Base-by-base conservation (phyloP, 768 basidiomycete genomes). In the Mycena latifolia region DNA sequence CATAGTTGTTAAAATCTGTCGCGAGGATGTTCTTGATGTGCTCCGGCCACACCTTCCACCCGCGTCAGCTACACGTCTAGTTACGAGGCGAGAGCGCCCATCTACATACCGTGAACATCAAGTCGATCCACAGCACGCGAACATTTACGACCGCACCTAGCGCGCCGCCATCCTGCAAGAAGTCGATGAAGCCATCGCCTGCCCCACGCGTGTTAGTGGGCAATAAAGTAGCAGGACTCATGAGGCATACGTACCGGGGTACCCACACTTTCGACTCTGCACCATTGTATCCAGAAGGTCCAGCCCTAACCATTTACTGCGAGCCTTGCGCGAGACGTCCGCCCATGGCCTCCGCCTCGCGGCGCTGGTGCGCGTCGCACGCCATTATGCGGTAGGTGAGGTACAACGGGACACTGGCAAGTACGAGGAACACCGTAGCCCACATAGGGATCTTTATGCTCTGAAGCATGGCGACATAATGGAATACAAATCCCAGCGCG, bases 1-100 rank as follows among this genome's bases (percentile, higher is more conserved):
- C 73, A 37, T 66, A 78, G 55, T 72, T 76, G 28, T 65, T 63
- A 53, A 77, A 76, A 50, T 77, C 73, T 0, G 73, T 74, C 52
- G 35, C 43, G 22, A 79, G 66, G 10, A 79, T 73, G 1, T 59
- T 41, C 66, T 78, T 74, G 48, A 74, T 66, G 48, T 74, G 67
- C 22, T 76, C 71, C 0, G 74, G 75, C 39, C 65, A 74, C 2
- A 48, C 45, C 51, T 65, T 6, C 20, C 29, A 0, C 27, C 5
- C 27, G 37, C 24, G 8, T 43, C 50, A 41, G 33, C n/a, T 37
- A 2, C 22, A 39, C 25, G 6, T 22, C n/a, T 0, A 3, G 22
- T 43, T 17, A 9, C n/a, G 15, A 48, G n/a, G n/a, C n/a, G n/a
- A n/a, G n/a, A n/a, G n/a, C n/a, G n/a, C n/a, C n/a, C n/a, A n/a